Conservation (phyloP, 805 yeast species). For the Pichia ethanolica region DNA sequence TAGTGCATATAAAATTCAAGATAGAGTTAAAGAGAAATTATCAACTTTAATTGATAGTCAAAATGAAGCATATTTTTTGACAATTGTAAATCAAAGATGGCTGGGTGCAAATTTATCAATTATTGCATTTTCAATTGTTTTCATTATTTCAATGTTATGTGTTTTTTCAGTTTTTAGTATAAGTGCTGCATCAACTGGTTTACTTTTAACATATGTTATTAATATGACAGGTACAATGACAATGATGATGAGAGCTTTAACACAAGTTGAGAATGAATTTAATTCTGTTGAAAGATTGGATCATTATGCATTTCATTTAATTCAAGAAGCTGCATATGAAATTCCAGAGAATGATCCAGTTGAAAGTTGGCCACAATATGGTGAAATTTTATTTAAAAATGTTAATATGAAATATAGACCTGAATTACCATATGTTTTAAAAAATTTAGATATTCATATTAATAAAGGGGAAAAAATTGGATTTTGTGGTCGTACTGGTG, state of each 20-base stretch:
- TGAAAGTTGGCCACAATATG: constrained; percentile 41
- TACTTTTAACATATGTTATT: constrained; percentile 50
- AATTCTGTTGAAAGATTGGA: constrained; percentile 71
- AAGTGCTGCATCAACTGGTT: constrained; percentile 55
- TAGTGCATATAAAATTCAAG: constrained; percentile 41
- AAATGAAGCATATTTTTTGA: constrained; percentile 59
- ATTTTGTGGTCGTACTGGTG: constrained; percentile 85
- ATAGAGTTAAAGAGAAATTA: constrained; percentile 42
- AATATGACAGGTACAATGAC: constrained; percentile 51
- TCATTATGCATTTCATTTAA: constrained; percentile 54
- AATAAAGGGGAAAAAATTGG: constrained; percentile 63
- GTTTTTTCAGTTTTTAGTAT: constrained; percentile 51
- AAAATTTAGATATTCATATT: constrained; percentile 35
- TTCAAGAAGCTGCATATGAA: constrained; percentile 58
- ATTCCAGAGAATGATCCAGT: constrained; percentile 36
- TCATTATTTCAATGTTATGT: constrained; percentile 50
- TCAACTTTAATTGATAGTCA: constrained; percentile 44
- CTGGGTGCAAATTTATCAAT: constrained; percentile 48
- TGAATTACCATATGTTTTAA: constrained; percentile 52
- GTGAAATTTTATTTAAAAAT: constrained; percentile 39
- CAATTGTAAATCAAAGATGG: constrained; percentile 58
- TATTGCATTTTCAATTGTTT: constrained; percentile 34
- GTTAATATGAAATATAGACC: constrained; percentile 52
- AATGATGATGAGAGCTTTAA: constrained; percentile 47
- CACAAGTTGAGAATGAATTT: constrained; percentile 73